phyloP scores from a whole-genome alignment of 495 filamentous ascomycete genomes.

The Lichina pygmaea region DNA sequence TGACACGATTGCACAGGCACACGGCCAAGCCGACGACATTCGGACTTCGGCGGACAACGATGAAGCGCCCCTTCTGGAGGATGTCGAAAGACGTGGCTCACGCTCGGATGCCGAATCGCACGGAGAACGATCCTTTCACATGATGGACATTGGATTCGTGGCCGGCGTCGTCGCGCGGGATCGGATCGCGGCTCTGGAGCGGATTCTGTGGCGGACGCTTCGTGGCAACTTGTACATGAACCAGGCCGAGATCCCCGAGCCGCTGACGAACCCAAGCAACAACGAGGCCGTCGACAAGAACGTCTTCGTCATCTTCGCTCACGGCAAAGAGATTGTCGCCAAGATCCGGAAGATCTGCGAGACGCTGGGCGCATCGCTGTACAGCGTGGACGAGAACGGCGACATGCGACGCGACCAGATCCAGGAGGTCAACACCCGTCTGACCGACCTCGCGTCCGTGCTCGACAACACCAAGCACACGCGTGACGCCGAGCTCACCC shows the following conservation, averaged over 20 bases:
- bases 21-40: constrained; percentile 91
- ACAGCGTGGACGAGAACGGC: constrained; percentile 91
- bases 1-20: constrained; percentile 26
- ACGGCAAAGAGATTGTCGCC: constrained; percentile 89
- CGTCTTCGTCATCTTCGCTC: constrained; percentile 97
- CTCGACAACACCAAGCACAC: constrained; percentile 90
- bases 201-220: constrained; percentile 87
- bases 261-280: constrained; percentile 74
- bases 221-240: constrained; percentile 99
- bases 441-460: constrained; percentile 74
- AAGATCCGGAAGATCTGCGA: constrained; percentile 99
- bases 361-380: constrained; percentile 79
- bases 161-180: constrained; percentile 87
- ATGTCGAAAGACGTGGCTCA: constrained; percentile 50
- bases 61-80: constrained; percentile 42
- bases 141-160: constrained; percentile 99
- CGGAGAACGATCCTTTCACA: constrained; percentile 61
- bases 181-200: constrained; percentile 80
- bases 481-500: constrained; percentile 71
- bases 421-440: constrained; percentile 79
- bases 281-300: constrained; percentile 89
- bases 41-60: constrained; percentile 69
- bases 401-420: constrained; percentile 84
- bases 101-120: constrained; percentile 40
- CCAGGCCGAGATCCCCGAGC: constrained; percentile 87